Base-by-base conservation (phyloP, 805 yeast genomes). In the Cyberlindnera mrakii region DNA sequence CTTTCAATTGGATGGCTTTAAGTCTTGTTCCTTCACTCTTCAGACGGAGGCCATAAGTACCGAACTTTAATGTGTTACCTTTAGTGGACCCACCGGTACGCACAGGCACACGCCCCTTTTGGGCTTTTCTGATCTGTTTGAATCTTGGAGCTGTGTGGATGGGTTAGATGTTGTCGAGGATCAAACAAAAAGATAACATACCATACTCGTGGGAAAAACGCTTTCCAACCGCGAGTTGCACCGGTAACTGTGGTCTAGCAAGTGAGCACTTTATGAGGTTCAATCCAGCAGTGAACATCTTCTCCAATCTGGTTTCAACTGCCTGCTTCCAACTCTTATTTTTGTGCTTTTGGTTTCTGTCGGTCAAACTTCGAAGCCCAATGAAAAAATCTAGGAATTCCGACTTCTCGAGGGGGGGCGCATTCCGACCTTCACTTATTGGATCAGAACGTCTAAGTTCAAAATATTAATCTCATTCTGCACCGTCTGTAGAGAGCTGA, bases 81-180 rank as follows among this genome's bases (percentile, higher is more conserved):
- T 86, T 89, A 42, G 77, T 72, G 3, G 97, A 89, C 2, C 97
- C 97, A 41, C 99, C 99, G 13, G 85, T 86, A 64, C 96, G 83
- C 10, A 90, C 96, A 1, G 95, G 78, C 6, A 93, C 96, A 54
- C 97, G 74, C 23, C 99, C 99, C 63, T 93, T 93, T 65, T 86
- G 89, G 39, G 87, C 85, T 64, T 91, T 91, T 55, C 77, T 72
- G 18, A 53, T 42, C 23, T 53, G 44, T 31, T 54, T 58, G 51
- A 58, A 58, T 41, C 62, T 50, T 39, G 62, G 62, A 6, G 62
- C 59, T 47, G 41, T 4, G 27, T 18, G 2, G 17, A 4, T 15
- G 43, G 27, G 27, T 23, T 41, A 35, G 32, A 34, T 33, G 30
- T 13, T 15, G 20, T 20, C 20, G 16, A 16, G 15, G 19, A 27